These are phyloP conservation scores for Murraya koenigii DNA, from an alignment of 345 rosid species.

Conservation along the genomic window DNA sequence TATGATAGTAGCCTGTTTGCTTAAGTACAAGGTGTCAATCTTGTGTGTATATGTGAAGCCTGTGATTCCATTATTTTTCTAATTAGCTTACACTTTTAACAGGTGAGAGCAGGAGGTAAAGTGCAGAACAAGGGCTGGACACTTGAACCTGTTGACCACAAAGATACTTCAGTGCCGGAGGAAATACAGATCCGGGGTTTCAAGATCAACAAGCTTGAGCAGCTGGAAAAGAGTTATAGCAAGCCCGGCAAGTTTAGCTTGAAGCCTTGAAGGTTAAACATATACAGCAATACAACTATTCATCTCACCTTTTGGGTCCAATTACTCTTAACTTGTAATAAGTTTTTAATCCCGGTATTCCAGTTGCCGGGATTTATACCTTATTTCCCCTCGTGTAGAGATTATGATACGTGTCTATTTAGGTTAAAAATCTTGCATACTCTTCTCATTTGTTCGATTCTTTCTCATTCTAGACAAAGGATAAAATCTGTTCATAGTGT, in stretches of 20 bases:
- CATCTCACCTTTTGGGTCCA: not conserved
- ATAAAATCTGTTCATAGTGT: too few species aligned
- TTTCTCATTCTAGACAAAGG: not conserved
- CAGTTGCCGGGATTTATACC: not conserved
- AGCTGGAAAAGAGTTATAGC: conserved; percentile 51
- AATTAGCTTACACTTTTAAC: conserved; percentile 6
- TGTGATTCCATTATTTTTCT: not conserved
- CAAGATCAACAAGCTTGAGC: conserved; percentile 61
- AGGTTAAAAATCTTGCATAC: too few species aligned
- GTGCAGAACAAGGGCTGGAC: conserved; percentile 82
- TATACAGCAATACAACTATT: not conserved
- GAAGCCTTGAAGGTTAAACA: conserved; percentile 32
- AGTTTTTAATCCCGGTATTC: not conserved
- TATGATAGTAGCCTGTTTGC: not conserved
- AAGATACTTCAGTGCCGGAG: conserved; percentile 65
- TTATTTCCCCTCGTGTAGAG: not conserved
- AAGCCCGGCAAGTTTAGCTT: conserved; percentile 52
- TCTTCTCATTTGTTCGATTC: not conserved
- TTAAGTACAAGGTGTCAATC: too few species aligned
- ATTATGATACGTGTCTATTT: too few species aligned
- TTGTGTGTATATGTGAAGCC: not conserved
- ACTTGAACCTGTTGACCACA: conserved; percentile 67
- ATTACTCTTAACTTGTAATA: not conserved
- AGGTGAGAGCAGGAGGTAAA: conserved; percentile 69
- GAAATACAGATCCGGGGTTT: conserved; percentile 84